Percentiles rank a stretch among this genome's conserved stretches.
phyloP scores from a whole-genome alignment of 805 yeast genomes.

The Myxozyma geophila region DNA sequence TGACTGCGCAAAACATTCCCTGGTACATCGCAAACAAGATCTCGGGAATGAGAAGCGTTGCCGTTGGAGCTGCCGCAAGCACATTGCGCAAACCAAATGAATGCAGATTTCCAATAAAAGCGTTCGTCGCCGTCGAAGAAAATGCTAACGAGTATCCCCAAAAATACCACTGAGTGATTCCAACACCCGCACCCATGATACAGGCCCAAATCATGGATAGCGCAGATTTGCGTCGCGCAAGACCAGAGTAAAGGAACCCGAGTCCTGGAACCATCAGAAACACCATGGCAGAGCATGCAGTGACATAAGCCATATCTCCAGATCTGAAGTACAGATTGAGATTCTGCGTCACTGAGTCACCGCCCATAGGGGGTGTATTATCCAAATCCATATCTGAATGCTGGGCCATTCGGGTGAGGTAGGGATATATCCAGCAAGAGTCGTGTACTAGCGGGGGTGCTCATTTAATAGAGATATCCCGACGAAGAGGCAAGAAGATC shows the following conservation, averaged over 20 bases:
- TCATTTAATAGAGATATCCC: neutral
- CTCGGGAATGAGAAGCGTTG: conserved; percentile 66
- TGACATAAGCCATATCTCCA: conserved; percentile 49
- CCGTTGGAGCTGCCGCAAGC: conserved; percentile 51
- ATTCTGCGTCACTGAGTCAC: conserved; percentile 73
- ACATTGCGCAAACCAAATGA: conserved; percentile 81
- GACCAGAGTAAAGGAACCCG: conserved; percentile 92
- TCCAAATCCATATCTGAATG: neutral
- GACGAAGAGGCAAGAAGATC: neutral
- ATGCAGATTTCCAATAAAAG: conserved; percentile 84
- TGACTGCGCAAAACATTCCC: conserved; percentile 87
- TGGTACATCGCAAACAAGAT: conserved; percentile 85
- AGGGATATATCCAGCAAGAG: neutral
- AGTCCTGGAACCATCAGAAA: conserved; percentile 96
- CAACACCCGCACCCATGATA: conserved; percentile 80
- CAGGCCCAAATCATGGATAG: conserved; percentile 92
- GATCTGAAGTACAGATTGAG: conserved; percentile 59
- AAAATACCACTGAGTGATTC: conserved; percentile 93
- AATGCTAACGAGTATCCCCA: conserved; percentile 97
- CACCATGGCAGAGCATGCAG: conserved; percentile 55
- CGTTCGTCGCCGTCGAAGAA: conserved; percentile 71
- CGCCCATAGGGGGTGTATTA: conserved; percentile 63
- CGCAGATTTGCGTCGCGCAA: conserved; percentile 93
- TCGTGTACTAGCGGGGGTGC: neutral
- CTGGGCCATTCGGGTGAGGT: neutral